Evolutionary conservation across 1,284 basidiomycete species (phyloP).

Genomic region (Bondarzewia mesenterica): DNA sequence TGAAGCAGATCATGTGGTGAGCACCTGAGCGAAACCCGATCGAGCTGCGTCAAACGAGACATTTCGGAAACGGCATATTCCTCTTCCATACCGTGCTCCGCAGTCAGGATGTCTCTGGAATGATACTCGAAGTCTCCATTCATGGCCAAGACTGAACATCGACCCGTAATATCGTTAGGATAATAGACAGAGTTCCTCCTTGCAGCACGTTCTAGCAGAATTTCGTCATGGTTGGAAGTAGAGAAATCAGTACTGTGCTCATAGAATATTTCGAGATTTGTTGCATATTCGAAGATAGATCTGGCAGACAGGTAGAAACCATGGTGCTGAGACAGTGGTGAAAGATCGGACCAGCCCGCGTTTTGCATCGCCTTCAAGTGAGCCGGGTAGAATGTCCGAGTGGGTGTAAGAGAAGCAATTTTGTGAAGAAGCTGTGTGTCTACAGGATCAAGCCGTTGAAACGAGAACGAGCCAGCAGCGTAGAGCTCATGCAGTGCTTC

Average conservation of each 20-base stretch:
- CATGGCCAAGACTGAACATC: background rate
- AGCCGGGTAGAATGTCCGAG: conserved; percentile 28
- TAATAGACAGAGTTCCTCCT: conserved; percentile 5
- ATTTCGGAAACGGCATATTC: conserved; percentile 2
- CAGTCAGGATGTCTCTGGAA: background rate
- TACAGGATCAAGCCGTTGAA: conserved; percentile 21
- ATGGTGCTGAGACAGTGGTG: conserved; percentile 24
- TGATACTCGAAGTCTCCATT: background rate
- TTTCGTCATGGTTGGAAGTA: background rate
- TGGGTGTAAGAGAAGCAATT: conserved; percentile 29
- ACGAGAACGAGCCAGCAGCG: conserved; percentile 30
- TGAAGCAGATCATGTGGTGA: background rate
- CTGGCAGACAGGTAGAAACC: conserved; percentile 18
- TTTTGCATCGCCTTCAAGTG: conserved; percentile 31
- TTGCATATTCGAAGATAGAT: conserved; percentile 23
- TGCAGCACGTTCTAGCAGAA: conserved; percentile 10
- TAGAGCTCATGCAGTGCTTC: conserved; percentile 32
- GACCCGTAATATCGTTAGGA: background rate
- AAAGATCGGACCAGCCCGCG: conserved; percentile 25
- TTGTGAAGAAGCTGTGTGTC: conserved; percentile 24
- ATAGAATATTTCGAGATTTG: conserved; percentile 16
- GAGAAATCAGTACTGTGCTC: background rate
- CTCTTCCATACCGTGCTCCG: background rate
- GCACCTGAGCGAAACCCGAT: background rate
- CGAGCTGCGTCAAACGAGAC: background rate